Evolutionary conservation across 2,329 filamentous ascomycete genomes (phyloP).

Genomic region (Epichloe sylvatica): DNA sequence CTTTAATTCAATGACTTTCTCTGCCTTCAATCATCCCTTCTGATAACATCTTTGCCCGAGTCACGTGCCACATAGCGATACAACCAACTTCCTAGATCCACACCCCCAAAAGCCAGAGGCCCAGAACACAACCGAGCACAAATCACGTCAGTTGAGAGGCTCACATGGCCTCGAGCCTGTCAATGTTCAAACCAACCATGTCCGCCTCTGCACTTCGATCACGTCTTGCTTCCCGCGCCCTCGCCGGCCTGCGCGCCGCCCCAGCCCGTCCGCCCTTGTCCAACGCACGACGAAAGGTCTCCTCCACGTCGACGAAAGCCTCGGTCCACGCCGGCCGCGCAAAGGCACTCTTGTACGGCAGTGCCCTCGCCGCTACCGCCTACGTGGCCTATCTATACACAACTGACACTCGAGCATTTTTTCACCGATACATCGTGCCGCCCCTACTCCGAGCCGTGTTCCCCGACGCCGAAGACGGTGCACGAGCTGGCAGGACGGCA

Average conservation of each 20-base stretch:
- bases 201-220: slow-evolving; percentile 7
- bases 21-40: too few relatives aligned
- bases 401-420: slow-evolving; percentile 60
- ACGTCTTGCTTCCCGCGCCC: slow-evolving; percentile 6
- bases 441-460: slow-evolving; percentile 51
- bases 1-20: too few relatives aligned
- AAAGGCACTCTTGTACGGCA: slow-evolving; percentile 26
- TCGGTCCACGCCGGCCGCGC: slow-evolving; percentile 17
- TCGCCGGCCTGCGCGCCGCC: slow-evolving; percentile 4
- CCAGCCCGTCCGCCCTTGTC: slow-evolving; percentile 1
- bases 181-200: slow-evolving; percentile 2
- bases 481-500: slow-evolving; percentile 63
- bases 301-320: slow-evolving; percentile 19
- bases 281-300: slow-evolving; percentile 15
- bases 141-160: slow-evolving; percentile 7
- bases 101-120: background rate
- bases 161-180: slow-evolving; percentile 4
- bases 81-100: background rate
- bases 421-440: slow-evolving; percentile 55
- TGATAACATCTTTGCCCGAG: too few relatives aligned
- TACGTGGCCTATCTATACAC: slow-evolving; percentile 48
- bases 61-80: too few relatives aligned
- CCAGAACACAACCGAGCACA: background rate
- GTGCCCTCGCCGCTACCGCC: slow-evolving; percentile 26
- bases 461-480: slow-evolving; percentile 74